These are phyloP conservation scores for Penicillium argentinense DNA, from an alignment of 495 filamentous ascomycete species.

Conservation along the genomic window DNA sequence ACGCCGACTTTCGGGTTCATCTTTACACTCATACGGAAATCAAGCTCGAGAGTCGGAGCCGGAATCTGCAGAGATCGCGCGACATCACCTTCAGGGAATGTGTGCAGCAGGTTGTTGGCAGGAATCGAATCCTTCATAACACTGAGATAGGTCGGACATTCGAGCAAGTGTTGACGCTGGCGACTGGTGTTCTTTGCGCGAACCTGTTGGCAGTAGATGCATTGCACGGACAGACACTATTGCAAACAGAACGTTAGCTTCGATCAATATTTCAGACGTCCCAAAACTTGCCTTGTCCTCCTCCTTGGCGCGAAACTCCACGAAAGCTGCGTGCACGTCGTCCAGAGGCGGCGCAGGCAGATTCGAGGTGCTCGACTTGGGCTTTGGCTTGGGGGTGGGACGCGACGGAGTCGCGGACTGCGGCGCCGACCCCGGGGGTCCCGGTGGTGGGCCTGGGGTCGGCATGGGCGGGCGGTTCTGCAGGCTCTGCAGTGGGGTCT, in stretches of 20 bases:
- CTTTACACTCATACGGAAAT: constrained; percentile 63
- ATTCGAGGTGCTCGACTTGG: constrained; percentile 37
- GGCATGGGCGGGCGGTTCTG: constrained; percentile 40
- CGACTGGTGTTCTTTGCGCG: constrained; percentile 58
- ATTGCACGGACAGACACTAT: constrained; percentile 57
- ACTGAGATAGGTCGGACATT: constrained; percentile 56
- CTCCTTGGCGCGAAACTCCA: constrained; percentile 58
- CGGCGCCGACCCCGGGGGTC: constrained; percentile 30
- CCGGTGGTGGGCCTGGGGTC: constrained; percentile 35
- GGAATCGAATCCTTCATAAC: constrained; percentile 60
- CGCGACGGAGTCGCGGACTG: constrained; percentile 32
- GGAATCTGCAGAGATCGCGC: constrained; percentile 54
- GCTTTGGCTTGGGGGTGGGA: constrained; percentile 45
- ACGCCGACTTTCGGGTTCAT: constrained; percentile 57
- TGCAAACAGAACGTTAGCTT: constrained; percentile 6
- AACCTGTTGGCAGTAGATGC: constrained; percentile 58
- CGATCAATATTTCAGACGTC: not conserved
- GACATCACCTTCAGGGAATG: constrained; percentile 55
- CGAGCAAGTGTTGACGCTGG: constrained; percentile 54
- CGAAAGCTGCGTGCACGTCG: constrained; percentile 56
- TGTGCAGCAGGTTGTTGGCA: constrained; percentile 57
- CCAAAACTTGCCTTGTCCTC: constrained; percentile 51
- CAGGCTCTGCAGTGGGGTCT: constrained; percentile 44
- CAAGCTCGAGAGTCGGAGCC: constrained; percentile 55
- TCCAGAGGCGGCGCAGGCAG: constrained; percentile 49